Conservation (phyloP, 768 basidiomycete species). For the Podaxis sp. region DNA sequence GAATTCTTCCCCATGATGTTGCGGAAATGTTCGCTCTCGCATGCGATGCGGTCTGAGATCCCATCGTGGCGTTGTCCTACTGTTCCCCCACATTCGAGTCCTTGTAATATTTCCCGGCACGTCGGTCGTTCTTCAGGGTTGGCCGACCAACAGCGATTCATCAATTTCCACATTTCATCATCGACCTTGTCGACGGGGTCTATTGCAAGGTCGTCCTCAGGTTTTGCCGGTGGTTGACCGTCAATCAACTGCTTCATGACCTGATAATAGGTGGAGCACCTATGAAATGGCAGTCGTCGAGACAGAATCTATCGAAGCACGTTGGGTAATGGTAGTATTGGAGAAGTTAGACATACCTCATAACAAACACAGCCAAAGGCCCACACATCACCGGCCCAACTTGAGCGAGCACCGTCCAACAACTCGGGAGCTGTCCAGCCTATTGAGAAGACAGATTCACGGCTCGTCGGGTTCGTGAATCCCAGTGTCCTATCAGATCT, state of each 20-base stretch:
- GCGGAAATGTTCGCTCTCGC: background rate
- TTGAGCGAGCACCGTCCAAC: background rate
- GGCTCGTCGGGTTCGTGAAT: background rate
- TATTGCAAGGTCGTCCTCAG: background rate
- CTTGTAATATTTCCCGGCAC: background rate
- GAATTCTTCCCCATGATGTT: background rate
- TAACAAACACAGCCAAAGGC: conserved; percentile 19
- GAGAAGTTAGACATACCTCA: conserved; percentile 13
- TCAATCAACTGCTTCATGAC: background rate
- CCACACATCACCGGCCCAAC: conserved; percentile 16
- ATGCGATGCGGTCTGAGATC: background rate
- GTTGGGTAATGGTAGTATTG: background rate
- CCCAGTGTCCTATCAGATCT: conserved; percentile 5
- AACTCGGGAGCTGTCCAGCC: conserved; percentile 22
- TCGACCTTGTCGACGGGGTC: background rate
- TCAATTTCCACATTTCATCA: background rate
- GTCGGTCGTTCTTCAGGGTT: background rate
- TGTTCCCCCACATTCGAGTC: background rate
- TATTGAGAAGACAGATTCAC: background rate
- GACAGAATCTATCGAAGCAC: background rate
- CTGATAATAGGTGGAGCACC: background rate
- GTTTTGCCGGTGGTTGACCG: background rate
- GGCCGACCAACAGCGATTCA: background rate
- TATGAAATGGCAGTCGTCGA: background rate
- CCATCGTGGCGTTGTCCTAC: background rate